These are phyloP conservation scores for Talaromyces piceae DNA, from an alignment of 2,329 filamentous ascomycete species.

Conservation along the genomic window DNA sequence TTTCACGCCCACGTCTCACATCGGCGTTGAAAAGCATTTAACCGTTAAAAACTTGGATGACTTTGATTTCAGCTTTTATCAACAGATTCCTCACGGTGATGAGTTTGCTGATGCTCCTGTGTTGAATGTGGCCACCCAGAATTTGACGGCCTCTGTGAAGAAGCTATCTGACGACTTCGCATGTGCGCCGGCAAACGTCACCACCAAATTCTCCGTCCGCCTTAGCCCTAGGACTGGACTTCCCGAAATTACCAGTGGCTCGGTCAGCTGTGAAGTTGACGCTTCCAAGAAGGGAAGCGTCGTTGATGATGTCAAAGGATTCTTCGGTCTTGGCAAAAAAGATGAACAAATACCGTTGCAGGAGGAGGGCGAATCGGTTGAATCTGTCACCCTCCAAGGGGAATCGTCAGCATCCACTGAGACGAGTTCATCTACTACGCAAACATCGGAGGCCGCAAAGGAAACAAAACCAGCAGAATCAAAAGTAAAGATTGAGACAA, in stretches of 20 bases:
- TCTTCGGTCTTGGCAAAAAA: constrained; percentile 89
- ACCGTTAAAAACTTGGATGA: constrained; percentile 76
- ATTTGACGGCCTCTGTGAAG: constrained; percentile 76
- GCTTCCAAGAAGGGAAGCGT: constrained; percentile 65
- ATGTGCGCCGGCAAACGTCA: constrained; percentile 68
- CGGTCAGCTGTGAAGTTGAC: constrained; percentile 78
- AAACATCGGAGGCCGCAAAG: constrained; percentile 42
- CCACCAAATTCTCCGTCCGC: constrained; percentile 69
- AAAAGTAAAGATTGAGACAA: constrained; percentile 44
- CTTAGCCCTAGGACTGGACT: constrained; percentile 68
- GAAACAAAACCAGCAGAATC: constrained; percentile 33
- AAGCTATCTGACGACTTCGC: constrained; percentile 70
- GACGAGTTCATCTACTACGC: constrained; percentile 31
- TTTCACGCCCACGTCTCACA: constrained; percentile 68
- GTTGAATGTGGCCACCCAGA: constrained; percentile 65
- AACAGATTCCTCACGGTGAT: constrained; percentile 51
- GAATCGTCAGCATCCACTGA: constrained; percentile 40
- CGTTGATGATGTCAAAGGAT: constrained; percentile 89
- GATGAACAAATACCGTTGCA: constrained; percentile 66
- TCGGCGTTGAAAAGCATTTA: constrained; percentile 75
- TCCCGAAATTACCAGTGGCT: constrained; percentile 68
- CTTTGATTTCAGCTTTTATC: constrained; percentile 71
- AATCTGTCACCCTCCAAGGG: constrained; percentile 39
- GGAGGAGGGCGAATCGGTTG: constrained; percentile 51
- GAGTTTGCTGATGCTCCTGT: constrained; percentile 51